Evolutionary conservation across 305 asterid genomes (phyloP), one percentile per base, ranked within the genome.

Genomic region (Plantago lanceolata): DNA sequence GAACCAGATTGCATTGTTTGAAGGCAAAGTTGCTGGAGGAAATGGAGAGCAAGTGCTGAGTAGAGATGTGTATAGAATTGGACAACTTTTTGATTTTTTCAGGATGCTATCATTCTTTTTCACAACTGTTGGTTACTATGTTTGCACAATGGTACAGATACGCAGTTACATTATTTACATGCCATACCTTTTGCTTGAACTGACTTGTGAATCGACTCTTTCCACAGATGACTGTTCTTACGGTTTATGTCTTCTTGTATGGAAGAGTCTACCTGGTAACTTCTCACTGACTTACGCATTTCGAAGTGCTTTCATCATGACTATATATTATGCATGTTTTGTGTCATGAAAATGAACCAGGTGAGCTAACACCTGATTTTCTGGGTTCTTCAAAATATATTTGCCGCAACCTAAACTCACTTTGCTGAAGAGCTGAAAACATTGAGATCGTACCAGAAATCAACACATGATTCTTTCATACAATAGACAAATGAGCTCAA

Each of bases 161-260:
- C 54, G 21, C 48, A 51, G 59, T 75, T 51, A 44, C 57, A 61
- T 56, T 50, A 19, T 60, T 50, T 61, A 28, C 43, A 53, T 31
- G 33, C 63, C n/a, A 48, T 56, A 60, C 58, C 26, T 19, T 48
- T 52, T 70, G 68, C 65, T 50, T 65, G 53, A 72, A 63, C 67
- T 65, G 43, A 71, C 70, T 78, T 59, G 47, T 57, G 20, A 57
- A 68, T 69, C 8, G 61, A 21, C 9, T 61, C 49, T 77, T 78
- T 69, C 50, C 78, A 92, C 94, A 94, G 99, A 88, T 94, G 97
- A 94, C 99, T 19, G 99, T 94, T 74, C 95, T 94, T 61, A 90
- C 96, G 0, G 88, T 94, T 29, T 94, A 94, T 71, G 57, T 94
- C 61, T 94, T 90, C 78, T 84, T 94, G 66, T 94, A 94, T 59